Evolutionary conservation across 2,329 filamentous ascomycete species (phyloP), one percentile per base, ranked within the genome.

Genomic region (Fusarium veterinarium): DNA sequence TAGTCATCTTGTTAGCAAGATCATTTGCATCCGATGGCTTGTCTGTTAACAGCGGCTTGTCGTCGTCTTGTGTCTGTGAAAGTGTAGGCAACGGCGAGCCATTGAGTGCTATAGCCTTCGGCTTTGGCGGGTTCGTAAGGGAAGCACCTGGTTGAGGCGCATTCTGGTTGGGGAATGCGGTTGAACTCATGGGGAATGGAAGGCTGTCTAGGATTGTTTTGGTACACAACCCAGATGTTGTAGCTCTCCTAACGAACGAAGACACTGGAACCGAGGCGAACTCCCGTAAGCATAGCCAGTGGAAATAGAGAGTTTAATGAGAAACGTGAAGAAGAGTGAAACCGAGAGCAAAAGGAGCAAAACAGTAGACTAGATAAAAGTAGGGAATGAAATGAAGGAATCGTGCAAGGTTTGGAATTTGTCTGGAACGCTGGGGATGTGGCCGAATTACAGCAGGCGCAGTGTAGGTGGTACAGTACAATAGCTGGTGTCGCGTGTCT

Each of bases 181-280:
- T 69, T 68, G 74, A 70, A 77, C 64, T 75, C 78, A 79, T 79
- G 55, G 74, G 60, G 72, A 76, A 65, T 59, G 68, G 53, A 42
- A 64, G 64, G 58, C 56, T 75, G 52, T 68, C 66, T 60, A 52
- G 51, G 62, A 60, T 67, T 51, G 52, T 65, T 69, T 60, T 55
- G 20, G 49, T 60, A 37, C 40, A 31, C 46, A 56, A 64, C 31
- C 57, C 45, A 52, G 58, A 53, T 58, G 40, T 19, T 38, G 40
- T 48, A 62, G 53, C 57, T 62, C 57, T 62, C 62, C 56, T 69
- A 72, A 53, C 57, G 52, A 67, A 62, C 45, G 49, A 69, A 60
- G 53, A 56, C 57, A 64, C 64, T 55, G 60, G 64, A 68, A 69
- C 44, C 52, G 45, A 67, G 57, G 44, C 35, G 23, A 44, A 56